Percentiles rank a stretch among this genome's conserved stretches.
These are phyloP conservation scores for Hanseniaspora clermontiae DNA, from an alignment of 805 yeast species.

Conservation along the genomic window DNA sequence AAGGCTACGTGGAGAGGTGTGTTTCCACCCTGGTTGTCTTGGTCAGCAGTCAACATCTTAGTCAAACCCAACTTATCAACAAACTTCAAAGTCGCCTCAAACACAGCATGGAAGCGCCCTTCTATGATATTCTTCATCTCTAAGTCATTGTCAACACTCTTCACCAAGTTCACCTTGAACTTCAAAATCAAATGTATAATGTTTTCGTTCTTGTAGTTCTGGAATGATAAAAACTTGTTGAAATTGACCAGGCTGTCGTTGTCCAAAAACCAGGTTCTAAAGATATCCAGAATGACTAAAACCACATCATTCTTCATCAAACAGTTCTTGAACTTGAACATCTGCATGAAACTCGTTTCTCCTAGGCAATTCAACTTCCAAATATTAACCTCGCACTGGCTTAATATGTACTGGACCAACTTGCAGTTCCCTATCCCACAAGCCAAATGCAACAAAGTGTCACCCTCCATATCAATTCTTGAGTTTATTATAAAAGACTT, in stretches of 20 bases:
- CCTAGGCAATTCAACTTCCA: conserved; percentile 53
- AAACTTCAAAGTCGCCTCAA: neutral
- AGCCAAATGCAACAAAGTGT: conserved; percentile 94
- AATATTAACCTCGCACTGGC: conserved; percentile 31
- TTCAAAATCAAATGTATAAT: conserved; percentile 64
- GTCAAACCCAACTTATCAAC: neutral
- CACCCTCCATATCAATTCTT: conserved; percentile 86
- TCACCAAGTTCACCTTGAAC: conserved; percentile 18
- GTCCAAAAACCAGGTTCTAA: conserved; percentile 26
- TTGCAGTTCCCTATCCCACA: conserved; percentile 82
- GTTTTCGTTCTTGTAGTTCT: conserved; percentile 5
- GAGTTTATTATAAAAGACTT: conserved; percentile 47
- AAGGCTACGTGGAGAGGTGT: neutral
- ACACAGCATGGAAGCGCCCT: neutral
- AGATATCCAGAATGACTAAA: conserved; percentile 61
- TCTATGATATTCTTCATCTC: neutral
- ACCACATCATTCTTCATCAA: conserved; percentile 22
- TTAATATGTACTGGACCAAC: conserved; percentile 59
- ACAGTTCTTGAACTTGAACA: conserved; percentile 79
- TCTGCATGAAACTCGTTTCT: conserved; percentile 75
- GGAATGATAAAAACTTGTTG: neutral
- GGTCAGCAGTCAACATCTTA: neutral
- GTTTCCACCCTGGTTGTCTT: neutral
- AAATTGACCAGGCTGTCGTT: neutral
- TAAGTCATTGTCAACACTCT: neutral